Evolutionary conservation across 2,329 filamentous ascomycete genomes (phyloP).

Genomic region (Colletotrichum falcatum): DNA sequence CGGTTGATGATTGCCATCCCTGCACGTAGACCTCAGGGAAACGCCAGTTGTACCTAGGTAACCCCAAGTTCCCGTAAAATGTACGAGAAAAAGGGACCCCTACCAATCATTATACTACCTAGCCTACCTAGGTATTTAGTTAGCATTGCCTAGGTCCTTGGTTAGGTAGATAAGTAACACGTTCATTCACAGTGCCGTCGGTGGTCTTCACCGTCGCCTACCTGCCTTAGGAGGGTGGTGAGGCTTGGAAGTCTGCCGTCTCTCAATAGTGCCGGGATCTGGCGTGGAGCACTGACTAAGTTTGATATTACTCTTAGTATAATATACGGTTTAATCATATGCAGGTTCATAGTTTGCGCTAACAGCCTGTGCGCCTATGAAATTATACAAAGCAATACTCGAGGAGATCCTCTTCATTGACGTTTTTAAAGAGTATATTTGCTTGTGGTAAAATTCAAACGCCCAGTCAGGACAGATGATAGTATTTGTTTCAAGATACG

Average conservation of each 20-base stretch:
- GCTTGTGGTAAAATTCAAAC: too few relatives aligned
- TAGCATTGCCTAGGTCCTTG: not conserved
- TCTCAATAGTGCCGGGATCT: too few relatives aligned
- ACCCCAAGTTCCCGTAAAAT: too few relatives aligned
- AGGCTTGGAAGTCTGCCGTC: not conserved
- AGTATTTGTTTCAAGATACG: not conserved
- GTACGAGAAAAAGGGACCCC: too few relatives aligned
- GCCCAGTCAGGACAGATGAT: too few relatives aligned
- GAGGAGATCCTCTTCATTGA: not conserved
- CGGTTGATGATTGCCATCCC: not conserved
- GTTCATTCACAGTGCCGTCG: not conserved
- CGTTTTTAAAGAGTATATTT: not conserved
- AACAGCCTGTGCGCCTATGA: rapidly evolving
- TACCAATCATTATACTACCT: not conserved
- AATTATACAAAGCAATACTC: not conserved
- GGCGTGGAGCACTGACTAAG: not conserved
- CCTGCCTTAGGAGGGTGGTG: not conserved
- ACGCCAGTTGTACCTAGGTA: not conserved
- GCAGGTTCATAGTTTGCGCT: too few relatives aligned
- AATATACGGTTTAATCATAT: not conserved
- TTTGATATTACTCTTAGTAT: not conserved
- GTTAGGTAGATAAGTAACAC: not conserved
- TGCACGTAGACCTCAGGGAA: not conserved
- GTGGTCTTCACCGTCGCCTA: not conserved
- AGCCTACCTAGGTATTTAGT: not conserved